Base-by-base conservation (phyloP, 2,329 filamentous ascomycete genomes). In the Pseudodiploospora longispora region DNA sequence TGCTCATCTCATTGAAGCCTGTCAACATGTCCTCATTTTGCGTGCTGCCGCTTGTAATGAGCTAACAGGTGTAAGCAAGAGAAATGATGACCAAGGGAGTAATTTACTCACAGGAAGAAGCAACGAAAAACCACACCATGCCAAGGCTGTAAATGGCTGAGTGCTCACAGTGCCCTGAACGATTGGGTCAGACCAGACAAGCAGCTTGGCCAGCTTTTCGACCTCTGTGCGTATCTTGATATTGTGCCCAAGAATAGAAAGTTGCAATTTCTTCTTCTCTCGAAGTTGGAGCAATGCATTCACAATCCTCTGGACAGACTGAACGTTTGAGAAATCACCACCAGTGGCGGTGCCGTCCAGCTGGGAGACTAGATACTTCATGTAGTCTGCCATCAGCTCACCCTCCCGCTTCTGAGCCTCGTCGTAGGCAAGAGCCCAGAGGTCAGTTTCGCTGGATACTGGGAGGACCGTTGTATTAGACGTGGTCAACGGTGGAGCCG, bases 111-210 rank as follows among this genome's bases (percentile, higher is more conserved):
- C 53, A 1, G 51, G 44, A 32, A 56, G 45, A 36, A 50, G 35
- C 5, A 54, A 38, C 30, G 53, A 47, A 30, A 53, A 42, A 36
- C 53, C 55, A 10, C 52, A 49, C 55, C 55, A 56, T 33, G 50
- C 55, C 39, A 58, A 36, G 28, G 50, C 50, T 10, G 50, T 43
- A 38, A 52, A 51, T 10, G 53, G 55, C 36, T 57, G 52, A 27
- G 46, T 39, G 28, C 42, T 55, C n/a, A 55, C 30, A 27, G 48
- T 49, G 6, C 40, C 27, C 30, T 51, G 48, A 30, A 55, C 44
- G 27, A 56, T 47, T 5, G 38, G 35, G 38, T 56, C 45, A 30
- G 49, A 48, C 51, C 49, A 56, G n/a, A 48, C 19, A 10, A 54
- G 40, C 35, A 55, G 48, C 43, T 52, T 52, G 6, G 41, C 43